Evolutionary conservation across 2,329 filamentous ascomycete genomes (phyloP).

Genomic region (Cladosporium sp.): DNA sequence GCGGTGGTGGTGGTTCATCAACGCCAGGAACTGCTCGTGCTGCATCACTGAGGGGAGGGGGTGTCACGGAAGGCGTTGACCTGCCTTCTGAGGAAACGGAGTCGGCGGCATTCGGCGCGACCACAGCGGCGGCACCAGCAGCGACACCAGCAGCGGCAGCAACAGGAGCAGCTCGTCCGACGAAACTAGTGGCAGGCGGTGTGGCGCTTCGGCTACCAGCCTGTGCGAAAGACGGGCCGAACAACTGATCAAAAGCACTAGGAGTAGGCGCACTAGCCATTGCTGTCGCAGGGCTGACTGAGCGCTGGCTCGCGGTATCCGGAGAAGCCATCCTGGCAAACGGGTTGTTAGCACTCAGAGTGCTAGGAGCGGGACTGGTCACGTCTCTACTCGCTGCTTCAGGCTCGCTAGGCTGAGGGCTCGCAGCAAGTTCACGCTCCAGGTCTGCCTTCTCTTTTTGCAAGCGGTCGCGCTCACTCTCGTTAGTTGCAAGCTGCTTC

Average conservation of each 20-base stretch:
- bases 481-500: slow-evolving; percentile 88
- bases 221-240: slow-evolving; percentile 36
- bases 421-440: slow-evolving; percentile 46
- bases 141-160: slow-evolving; percentile 38
- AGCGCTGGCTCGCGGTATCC: slow-evolving; percentile 18
- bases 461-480: slow-evolving; percentile 82
- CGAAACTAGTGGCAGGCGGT: slow-evolving; percentile 30
- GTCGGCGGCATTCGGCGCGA: neutral
- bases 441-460: slow-evolving; percentile 71
- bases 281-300: slow-evolving; percentile 19
- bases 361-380: slow-evolving; percentile 18
- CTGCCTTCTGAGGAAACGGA: slow-evolving; percentile 31
- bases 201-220: slow-evolving; percentile 24
- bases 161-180: slow-evolving; percentile 22
- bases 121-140: slow-evolving; percentile 34
- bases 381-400: slow-evolving; percentile 17
- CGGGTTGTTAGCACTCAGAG: slow-evolving; percentile 68
- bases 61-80: slow-evolving; percentile 59
- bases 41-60: slow-evolving; percentile 49
- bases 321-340: slow-evolving; percentile 68
- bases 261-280: slow-evolving; percentile 26
- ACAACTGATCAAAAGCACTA: slow-evolving; percentile 34
- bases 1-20: slow-evolving; percentile 59
- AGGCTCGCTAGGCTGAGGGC: slow-evolving; percentile 16
- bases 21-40: slow-evolving; percentile 44